Conservation (phyloP, 306 rosid species). For the Pyrus pyrifolia region DNA sequence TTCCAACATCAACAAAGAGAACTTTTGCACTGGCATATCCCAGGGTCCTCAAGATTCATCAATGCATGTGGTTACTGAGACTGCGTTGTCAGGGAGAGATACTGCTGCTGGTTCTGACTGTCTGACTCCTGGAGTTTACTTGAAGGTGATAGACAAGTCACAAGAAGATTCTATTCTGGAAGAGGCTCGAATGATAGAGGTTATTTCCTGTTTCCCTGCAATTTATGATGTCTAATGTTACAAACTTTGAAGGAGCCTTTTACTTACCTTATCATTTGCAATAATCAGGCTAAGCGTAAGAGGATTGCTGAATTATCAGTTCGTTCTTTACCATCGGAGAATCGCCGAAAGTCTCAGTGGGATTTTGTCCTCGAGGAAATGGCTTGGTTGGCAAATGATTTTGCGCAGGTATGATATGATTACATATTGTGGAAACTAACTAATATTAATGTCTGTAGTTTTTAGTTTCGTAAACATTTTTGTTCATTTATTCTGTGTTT, state of each 20-base stretch:
- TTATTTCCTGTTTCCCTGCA: slow-evolving; percentile 18
- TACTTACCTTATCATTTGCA: slow-evolving; percentile 2
- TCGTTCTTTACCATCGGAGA: slow-evolving; percentile 47
- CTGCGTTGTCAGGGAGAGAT: slow-evolving; percentile 28
- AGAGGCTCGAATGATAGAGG: slow-evolving; percentile 88
- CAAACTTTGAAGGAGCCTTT: slow-evolving; percentile 9
- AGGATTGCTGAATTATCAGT: slow-evolving; percentile 84
- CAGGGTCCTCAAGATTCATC: slow-evolving; percentile 31
- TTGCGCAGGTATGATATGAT: slow-evolving; percentile 72
- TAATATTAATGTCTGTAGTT: background rate
- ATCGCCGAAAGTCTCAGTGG: slow-evolving; percentile 72
- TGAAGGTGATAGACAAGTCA: slow-evolving; percentile 60
- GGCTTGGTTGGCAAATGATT: slow-evolving; percentile 99
- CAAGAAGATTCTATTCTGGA: slow-evolving; percentile 87
- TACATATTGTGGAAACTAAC: background rate
- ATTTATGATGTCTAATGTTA: slow-evolving; percentile 11
- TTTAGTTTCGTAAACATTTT: background rate
- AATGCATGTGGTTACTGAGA: slow-evolving; percentile 33
- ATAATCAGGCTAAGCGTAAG: slow-evolving; percentile 77
- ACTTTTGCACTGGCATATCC: slow-evolving; percentile 17
- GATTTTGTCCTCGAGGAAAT: slow-evolving; percentile 93
- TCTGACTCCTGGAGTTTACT: slow-evolving; percentile 34
- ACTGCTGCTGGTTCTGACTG: slow-evolving; percentile 32
- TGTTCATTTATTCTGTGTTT: slow-evolving; percentile 6
- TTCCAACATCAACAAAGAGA: slow-evolving; percentile 39